Base-by-base conservation (phyloP, 2,329 filamentous ascomycete species). In the Pezicula neosporulosa region DNA sequence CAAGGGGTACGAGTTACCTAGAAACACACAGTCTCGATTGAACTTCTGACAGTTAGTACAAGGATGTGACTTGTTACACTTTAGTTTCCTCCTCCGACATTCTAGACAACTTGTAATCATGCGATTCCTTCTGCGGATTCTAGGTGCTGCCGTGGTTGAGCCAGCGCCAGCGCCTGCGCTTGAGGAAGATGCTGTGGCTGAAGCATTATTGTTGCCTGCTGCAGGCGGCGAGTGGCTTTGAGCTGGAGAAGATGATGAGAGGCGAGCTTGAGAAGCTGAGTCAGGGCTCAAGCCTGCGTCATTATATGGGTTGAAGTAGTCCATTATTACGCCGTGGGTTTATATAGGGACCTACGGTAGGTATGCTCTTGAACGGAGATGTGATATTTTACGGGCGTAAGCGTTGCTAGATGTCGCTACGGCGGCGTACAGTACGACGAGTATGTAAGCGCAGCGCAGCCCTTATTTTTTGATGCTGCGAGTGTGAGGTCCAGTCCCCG, bases 71-170 rank as follows among this genome's bases (percentile, higher is more conserved):
- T 89, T 90, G 71, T 89, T 85, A 70, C 89, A 93, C 66, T 88
- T 89, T 50, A 91, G 74, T 69, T 93, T 93, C 38, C 89, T 80
- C 19, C 87, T 81, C 37, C 89, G 80, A 64, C 86, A 90, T 66
- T 87, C 82, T 33, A 86, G 76, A 65, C 85, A 89, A 27, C 82
- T 86, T 55, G 80, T 80, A 67, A 89, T 85, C 74, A 86, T 79
- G 62, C 82, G 76, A 72, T 86, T 80, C 56, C 84, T 75, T 42
- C 83, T 54, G 36, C 65, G 49, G 8, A 66, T 64, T 21, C 60
- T 56, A 6, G 62, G 56, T 43, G 59, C 49, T 43, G 59, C 49
- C 8, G 55, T 27, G 24, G 57, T 48, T 9, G 51, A 39, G 21
- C 52, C 15, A 3, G 24, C 27, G 33, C 13, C 35, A 6, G 35